Conservation (phyloP, 2,329 filamentous ascomycete genomes). For the Fusarium camptoceras region DNA sequence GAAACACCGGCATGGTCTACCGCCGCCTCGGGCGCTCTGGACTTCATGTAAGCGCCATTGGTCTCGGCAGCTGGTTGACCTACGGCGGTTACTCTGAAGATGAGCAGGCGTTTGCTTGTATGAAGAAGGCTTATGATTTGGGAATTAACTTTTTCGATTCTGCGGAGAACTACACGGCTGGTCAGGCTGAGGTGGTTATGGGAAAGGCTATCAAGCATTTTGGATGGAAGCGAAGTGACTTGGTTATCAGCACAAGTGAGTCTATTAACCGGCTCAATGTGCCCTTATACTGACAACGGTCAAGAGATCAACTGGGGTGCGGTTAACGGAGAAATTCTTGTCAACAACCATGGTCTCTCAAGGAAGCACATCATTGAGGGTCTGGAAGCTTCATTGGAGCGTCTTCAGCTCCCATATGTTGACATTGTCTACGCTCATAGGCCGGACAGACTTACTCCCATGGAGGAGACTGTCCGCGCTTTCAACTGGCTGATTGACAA, state of each 20-base stretch:
- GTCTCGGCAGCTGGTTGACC: conserved; percentile 74
- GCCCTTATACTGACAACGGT: conserved; percentile 3
- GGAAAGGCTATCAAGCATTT: conserved; percentile 71
- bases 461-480: conserved; percentile 76
- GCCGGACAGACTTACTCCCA: conserved; percentile 74
- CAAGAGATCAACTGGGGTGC: conserved; percentile 72
- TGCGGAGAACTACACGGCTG: conserved; percentile 69
- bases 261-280: rapidly evolving
- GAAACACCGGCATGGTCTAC: conserved; percentile 59
- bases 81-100: conserved; percentile 75
- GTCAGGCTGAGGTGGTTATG: conserved; percentile 73
- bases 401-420: conserved; percentile 70
- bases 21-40: conserved; percentile 63
- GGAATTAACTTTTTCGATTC: conserved; percentile 74
- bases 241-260: conserved; percentile 68
- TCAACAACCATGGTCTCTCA: conserved; percentile 75
- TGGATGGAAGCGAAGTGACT: conserved; percentile 70
- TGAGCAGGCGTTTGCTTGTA: conserved; percentile 69
- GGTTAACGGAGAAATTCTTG: conserved; percentile 69
- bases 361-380: conserved; percentile 73
- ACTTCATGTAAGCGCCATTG: conserved; percentile 74
- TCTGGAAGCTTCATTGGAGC: conserved; percentile 66
- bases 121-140: conserved; percentile 70
- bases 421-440: conserved; percentile 78
- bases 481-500: conserved; percentile 78